These are phyloP conservation scores for Colletotrichum sidae DNA, from an alignment of 2,329 filamentous ascomycete species.

Conservation along the genomic window DNA sequence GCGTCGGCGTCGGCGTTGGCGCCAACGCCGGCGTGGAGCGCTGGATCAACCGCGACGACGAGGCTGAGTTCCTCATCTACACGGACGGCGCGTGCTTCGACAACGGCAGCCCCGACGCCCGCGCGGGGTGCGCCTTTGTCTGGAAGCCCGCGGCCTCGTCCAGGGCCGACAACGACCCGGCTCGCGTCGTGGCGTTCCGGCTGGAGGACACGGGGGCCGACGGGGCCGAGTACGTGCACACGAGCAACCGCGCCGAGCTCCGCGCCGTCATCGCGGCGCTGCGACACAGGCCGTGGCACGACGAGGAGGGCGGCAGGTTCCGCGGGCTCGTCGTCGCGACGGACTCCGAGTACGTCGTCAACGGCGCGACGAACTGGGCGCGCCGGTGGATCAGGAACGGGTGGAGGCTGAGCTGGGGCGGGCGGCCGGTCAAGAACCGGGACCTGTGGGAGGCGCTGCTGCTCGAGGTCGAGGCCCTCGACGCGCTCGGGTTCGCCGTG, in stretches of 20 bases:
- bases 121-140: conserved; percentile 55
- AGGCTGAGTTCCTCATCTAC: conserved; percentile 51
- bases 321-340: conserved; percentile 62
- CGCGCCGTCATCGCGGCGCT: conserved; percentile 65
- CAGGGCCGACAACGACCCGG: conserved; percentile 17
- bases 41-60: conserved; percentile 47
- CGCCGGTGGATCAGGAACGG: conserved; percentile 55
- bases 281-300: conserved; percentile 55
- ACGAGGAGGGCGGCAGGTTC: conserved; percentile 48
- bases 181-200: conserved; percentile 42
- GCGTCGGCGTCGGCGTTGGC: background rate
- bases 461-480: conserved; percentile 49
- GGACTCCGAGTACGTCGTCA: conserved; percentile 63
- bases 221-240: conserved; percentile 51
- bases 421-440: conserved; percentile 56
- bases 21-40: conserved; percentile 33
- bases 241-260: conserved; percentile 66
- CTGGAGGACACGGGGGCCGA: conserved; percentile 58
- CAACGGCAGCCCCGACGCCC: conserved; percentile 52
- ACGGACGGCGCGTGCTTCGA: conserved; percentile 59
- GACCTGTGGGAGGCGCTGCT: conserved; percentile 65
- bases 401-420: conserved; percentile 53
- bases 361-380: conserved; percentile 57
- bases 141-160: conserved; percentile 33
- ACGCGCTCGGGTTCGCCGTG: background rate